These are phyloP conservation scores for Leccinum truebloodii DNA, from an alignment of 768 basidiomycete species.

Conservation along the genomic window DNA sequence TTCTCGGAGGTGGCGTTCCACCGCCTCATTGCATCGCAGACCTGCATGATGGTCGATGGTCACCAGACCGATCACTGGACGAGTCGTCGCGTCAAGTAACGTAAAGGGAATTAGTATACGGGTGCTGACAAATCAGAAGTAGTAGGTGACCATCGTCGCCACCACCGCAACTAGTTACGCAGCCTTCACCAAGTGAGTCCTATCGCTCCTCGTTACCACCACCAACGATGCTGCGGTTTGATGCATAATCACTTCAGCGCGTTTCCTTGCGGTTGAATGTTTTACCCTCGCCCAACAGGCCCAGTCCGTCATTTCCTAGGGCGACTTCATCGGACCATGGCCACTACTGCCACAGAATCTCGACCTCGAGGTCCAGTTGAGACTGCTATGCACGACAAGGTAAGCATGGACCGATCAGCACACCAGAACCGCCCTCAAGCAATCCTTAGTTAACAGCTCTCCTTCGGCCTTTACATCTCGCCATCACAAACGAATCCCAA, in stretches of 20 bases:
- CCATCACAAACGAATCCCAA: slow-evolving; percentile 80
- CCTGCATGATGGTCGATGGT: slow-evolving; percentile 11
- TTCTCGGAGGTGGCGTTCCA: slow-evolving; percentile 2
- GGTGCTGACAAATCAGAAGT: slow-evolving; percentile 19
- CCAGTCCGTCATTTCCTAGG: slow-evolving; percentile 20
- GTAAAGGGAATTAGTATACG: no score
- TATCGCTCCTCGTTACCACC: slow-evolving; percentile 12
- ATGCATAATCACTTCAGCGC: slow-evolving; percentile 17
- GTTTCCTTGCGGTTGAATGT: slow-evolving; percentile 24
- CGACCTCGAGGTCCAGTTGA: slow-evolving; percentile 52
- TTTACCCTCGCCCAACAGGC: slow-evolving; percentile 24
- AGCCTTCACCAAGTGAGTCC: slow-evolving; percentile 10
- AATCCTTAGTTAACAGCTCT: slow-evolving; percentile 56
- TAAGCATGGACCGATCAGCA: slow-evolving; percentile 31
- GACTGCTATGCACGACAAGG: slow-evolving; percentile 61
- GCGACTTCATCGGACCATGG: slow-evolving; percentile 30
- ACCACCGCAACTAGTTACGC: slow-evolving; percentile 1
- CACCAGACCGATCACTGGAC: neutral
- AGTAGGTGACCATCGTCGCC: neutral
- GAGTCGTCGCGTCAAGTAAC: neutral
- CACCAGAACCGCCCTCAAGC: slow-evolving; percentile 25
- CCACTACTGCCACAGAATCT: slow-evolving; percentile 26
- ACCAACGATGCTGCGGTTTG: slow-evolving; percentile 21
- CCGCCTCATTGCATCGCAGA: slow-evolving; percentile 20
- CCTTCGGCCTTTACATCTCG: slow-evolving; percentile 62